Evolutionary conservation across 2,329 filamentous ascomycete genomes (phyloP).

Genomic region (Chaetomium strumarium): DNA sequence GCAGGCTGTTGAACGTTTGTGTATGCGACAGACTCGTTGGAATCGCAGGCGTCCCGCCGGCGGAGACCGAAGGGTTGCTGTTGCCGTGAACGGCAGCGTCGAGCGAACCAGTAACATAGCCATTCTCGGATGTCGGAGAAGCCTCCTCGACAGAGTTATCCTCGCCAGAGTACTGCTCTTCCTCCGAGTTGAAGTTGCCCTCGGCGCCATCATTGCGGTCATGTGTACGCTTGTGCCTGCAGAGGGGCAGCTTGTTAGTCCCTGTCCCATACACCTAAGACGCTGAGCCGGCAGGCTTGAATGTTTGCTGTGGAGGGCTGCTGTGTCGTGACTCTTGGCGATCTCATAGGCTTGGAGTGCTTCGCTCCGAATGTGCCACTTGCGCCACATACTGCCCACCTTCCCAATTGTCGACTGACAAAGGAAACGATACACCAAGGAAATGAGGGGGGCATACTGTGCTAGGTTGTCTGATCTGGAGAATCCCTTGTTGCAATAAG

Average conservation of each 20-base stretch:
- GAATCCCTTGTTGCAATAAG: constrained; percentile 97
- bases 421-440: constrained; percentile 32
- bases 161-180: constrained; percentile 77
- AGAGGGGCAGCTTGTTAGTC: constrained; percentile 41
- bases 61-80: constrained; percentile 24
- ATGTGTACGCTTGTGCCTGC: constrained; percentile 77
- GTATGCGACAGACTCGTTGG: constrained; percentile 29
- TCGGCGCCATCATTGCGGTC: constrained; percentile 59
- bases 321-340: constrained; percentile 31
- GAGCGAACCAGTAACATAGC: constrained; percentile 52
- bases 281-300: constrained; percentile 23
- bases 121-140: constrained; percentile 64
- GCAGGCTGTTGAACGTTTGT: constrained; percentile 50
- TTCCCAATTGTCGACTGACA: constrained; percentile 32
- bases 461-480: constrained; percentile 98
- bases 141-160: constrained; percentile 76
- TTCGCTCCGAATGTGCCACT: constrained; percentile 33
- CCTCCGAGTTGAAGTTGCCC: constrained; percentile 59
- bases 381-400: constrained; percentile 37
- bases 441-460: constrained; percentile 62
- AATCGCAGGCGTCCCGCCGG: constrained; percentile 27
- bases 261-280: constrained; percentile 13
- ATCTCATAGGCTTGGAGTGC: constrained; percentile 25
- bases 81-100: constrained; percentile 37
- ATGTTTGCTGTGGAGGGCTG: constrained; percentile 27